Evolutionary conservation across 805 yeast species (phyloP).

Genomic region (Ogataea haglerorum): DNA sequence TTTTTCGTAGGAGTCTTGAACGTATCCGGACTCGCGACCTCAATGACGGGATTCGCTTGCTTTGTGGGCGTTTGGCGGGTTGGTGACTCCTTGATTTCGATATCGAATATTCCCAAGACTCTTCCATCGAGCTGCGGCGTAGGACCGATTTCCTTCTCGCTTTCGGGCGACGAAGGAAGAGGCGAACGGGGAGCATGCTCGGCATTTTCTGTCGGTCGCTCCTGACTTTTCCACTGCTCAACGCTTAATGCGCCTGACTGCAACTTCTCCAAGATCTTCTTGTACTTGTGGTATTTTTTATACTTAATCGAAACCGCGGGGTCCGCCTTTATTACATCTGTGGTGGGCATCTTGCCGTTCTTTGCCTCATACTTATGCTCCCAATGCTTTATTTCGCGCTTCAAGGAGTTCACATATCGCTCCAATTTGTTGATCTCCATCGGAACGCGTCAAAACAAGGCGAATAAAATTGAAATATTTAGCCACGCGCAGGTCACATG

Average conservation of each 20-base stretch:
- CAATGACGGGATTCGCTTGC: background rate
- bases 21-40: constrained; percentile 8
- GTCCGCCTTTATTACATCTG: constrained; percentile 43
- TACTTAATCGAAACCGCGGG: constrained; percentile 34
- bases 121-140: constrained; percentile 84
- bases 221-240: constrained; percentile 10
- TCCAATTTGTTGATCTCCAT: constrained; percentile 18
- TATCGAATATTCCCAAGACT: constrained; percentile 69
- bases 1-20: constrained; percentile 32
- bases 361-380: constrained; percentile 41
- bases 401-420: constrained; percentile 27
- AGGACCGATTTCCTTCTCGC: constrained; percentile 60
- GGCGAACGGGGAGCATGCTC: constrained; percentile 2
- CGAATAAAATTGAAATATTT: too few relatives aligned
- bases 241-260: constrained; percentile 15
- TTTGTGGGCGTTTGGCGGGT: constrained; percentile 13
- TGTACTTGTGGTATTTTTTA: constrained; percentile 33
- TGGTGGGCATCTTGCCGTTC: constrained; percentile 36
- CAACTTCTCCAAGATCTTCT: constrained; percentile 15
- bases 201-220: background rate
- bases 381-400: constrained; percentile 51
- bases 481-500: too few relatives aligned
- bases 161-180: constrained; percentile 11
- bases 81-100: constrained; percentile 28
- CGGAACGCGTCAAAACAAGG: constrained; percentile 6